Percentiles rank a stretch among this genome's conserved stretches.
Conservation (phyloP, 2,329 filamentous ascomycete genomes). For the Ceratocystis huliohia region DNA sequence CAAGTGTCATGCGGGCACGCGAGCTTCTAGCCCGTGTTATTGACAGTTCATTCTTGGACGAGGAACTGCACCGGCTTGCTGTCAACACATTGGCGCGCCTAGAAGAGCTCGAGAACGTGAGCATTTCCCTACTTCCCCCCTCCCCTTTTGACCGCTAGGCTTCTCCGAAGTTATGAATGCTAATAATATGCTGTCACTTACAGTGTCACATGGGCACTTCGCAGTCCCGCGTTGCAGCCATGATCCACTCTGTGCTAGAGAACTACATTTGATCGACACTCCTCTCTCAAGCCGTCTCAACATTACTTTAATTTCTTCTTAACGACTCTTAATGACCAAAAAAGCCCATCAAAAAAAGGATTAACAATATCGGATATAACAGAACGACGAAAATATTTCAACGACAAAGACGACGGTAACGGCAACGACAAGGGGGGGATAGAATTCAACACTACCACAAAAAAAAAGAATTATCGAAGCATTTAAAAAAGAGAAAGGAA, state of each 20-base stretch:
- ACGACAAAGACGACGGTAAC: background rate
- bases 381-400: conserved; percentile 12
- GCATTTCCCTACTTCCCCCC: background rate
- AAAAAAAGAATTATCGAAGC: no score
- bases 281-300: background rate
- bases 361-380: conserved; percentile 10
- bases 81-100: conserved; percentile 13
- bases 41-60: conserved; percentile 12
- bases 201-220: conserved; percentile 17
- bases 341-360: background rate
- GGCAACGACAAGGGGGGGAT: background rate
- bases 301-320: background rate
- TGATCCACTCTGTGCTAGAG: conserved; percentile 19
- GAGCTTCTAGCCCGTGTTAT: conserved; percentile 16
- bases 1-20: conserved; percentile 13
- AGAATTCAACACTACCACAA: no score
- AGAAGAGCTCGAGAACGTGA: conserved; percentile 20
- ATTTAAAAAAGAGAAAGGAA: no score
- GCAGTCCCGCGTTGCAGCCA: conserved; percentile 16
- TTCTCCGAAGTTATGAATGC: background rate
- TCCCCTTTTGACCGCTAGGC: background rate
- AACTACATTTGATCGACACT: conserved; percentile 16
- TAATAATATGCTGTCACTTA: conserved; percentile 1
- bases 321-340: background rate
- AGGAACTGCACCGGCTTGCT: conserved; percentile 13